Conservation (phyloP, 2,329 filamentous ascomycete species). For the Aureobasidium pullulans region DNA sequence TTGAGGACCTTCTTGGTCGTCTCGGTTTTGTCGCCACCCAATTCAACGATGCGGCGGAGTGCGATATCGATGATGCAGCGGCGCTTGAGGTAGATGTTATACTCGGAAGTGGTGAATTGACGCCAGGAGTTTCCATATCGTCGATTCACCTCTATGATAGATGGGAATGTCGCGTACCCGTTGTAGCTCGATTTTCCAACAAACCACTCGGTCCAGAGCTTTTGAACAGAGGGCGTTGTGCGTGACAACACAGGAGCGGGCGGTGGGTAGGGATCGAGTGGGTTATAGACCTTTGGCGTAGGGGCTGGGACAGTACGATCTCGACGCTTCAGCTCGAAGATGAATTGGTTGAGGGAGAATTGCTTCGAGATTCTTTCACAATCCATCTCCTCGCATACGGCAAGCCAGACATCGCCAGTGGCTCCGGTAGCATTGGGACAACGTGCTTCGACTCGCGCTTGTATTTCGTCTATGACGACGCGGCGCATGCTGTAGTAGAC, state of each 20-base stretch:
- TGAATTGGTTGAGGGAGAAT: constrained; percentile 3
- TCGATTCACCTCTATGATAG: neutral
- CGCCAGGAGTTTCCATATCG: neutral
- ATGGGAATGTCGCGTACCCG: neutral
- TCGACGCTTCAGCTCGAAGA: neutral
- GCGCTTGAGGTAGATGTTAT: neutral
- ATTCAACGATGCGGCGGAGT: neutral
- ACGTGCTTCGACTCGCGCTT: neutral
- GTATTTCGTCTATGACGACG: neutral
- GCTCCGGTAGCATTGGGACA: neutral
- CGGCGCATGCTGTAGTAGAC: constrained; percentile 11
- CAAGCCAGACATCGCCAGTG: neutral
- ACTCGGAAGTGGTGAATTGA: neutral
- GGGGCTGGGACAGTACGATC: neutral
- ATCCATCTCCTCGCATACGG: constrained; percentile 4
- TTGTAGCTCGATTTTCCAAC: neutral
- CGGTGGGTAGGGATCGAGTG: neutral
- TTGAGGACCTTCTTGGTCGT: neutral
- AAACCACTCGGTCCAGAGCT: constrained; percentile 7
- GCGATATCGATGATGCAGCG: neutral
- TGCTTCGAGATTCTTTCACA: neutral
- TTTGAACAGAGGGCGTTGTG: neutral
- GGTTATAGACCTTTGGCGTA: neutral
- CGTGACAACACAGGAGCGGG: neutral
- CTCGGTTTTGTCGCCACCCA: neutral